Evolutionary conservation across 108 stramenopile genomes (phyloP).

Genomic region (Stephanodiscus triporus): DNA sequence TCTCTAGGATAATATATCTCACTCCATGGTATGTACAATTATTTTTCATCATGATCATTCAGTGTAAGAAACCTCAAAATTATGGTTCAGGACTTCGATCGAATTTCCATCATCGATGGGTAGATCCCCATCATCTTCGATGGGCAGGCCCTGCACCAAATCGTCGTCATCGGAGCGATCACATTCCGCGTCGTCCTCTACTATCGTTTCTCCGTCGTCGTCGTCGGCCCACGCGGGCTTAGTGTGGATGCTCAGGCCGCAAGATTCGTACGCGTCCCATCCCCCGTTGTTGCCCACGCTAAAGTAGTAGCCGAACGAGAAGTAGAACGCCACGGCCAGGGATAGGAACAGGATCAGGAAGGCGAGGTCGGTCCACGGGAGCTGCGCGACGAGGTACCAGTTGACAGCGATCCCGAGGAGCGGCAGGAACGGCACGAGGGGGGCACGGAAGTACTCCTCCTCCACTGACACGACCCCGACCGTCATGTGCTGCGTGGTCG

Average conservation of each 20-base stretch:
- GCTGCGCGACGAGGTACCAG: slow-evolving; percentile 61
- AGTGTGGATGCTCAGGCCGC: slow-evolving; percentile 12
- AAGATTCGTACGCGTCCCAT: slow-evolving; percentile 17
- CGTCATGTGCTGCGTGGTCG: slow-evolving; percentile 8
- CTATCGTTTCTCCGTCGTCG: background rate
- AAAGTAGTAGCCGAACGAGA: slow-evolving; percentile 13
- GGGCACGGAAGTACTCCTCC: slow-evolving; percentile 33
- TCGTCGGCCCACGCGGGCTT: background rate
- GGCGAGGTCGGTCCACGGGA: slow-evolving; percentile 15
- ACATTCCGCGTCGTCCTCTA: background rate
- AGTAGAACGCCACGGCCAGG: slow-evolving; percentile 3
- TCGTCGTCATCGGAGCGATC: background rate
- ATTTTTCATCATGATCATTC: background rate
- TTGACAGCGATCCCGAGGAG: slow-evolving; percentile 55
- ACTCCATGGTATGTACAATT: too few species aligned
- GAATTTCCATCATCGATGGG: background rate
- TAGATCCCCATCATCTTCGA: background rate
- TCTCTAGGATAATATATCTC: too few species aligned
- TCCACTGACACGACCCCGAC: background rate
- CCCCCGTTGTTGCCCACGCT: slow-evolving; percentile 20
- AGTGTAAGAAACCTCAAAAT: background rate
- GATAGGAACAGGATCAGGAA: slow-evolving; percentile 1
- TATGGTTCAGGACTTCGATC: background rate
- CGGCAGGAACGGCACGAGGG: slow-evolving; percentile 45
- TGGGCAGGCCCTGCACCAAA: background rate